A percentile compares a stretch with the other conserved stretches of the same genome.
These are phyloP conservation scores for Pseudozyma sp. DNA, from an alignment of 1,284 basidiomycete genomes.

Conservation along the genomic window DNA sequence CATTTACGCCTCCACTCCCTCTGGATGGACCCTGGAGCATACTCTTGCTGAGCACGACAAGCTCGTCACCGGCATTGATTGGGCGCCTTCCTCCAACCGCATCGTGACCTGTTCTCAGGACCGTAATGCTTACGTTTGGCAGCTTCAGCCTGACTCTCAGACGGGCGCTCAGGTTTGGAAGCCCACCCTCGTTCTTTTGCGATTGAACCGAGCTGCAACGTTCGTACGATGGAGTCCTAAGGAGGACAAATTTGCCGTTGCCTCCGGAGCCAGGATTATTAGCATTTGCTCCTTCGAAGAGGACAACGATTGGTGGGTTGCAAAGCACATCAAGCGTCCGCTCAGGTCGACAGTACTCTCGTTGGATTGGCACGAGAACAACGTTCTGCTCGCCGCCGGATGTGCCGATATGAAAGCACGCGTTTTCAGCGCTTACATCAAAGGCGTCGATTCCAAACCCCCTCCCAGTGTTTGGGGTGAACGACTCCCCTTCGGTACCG, in stretches of 20 bases:
- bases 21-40: slow-evolving; percentile 79
- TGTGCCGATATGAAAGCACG: slow-evolving; percentile 94
- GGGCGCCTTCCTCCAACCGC: slow-evolving; percentile 94
- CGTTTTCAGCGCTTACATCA: slow-evolving; percentile 99
- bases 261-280: slow-evolving; percentile 80
- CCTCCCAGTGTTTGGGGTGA: slow-evolving; percentile 94
- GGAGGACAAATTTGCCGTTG: slow-evolving; percentile 99
- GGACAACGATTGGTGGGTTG: slow-evolving; percentile 97
- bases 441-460: slow-evolving; percentile 95
- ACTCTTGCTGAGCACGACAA: slow-evolving; percentile 97
- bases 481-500: slow-evolving; percentile 95
- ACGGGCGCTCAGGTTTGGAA: slow-evolving; percentile 82
- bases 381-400: slow-evolving; percentile 92
- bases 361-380: slow-evolving; percentile 98
- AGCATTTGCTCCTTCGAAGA: slow-evolving; percentile 68
- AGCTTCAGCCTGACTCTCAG: slow-evolving; percentile 79
- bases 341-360: slow-evolving; percentile 90
- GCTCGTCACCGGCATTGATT: slow-evolving; percentile 96
- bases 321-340: slow-evolving; percentile 96
- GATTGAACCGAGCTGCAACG: slow-evolving; percentile 95
- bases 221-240: slow-evolving; percentile 95
- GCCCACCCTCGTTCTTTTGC: slow-evolving; percentile 93
- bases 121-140: slow-evolving; percentile 99
- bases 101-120: slow-evolving; percentile 99
- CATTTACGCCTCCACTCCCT: slow-evolving; percentile 74